These are phyloP conservation scores for Kwoniella dejecticola DNA, from an alignment of 768 basidiomycete species.

Conservation along the genomic window DNA sequence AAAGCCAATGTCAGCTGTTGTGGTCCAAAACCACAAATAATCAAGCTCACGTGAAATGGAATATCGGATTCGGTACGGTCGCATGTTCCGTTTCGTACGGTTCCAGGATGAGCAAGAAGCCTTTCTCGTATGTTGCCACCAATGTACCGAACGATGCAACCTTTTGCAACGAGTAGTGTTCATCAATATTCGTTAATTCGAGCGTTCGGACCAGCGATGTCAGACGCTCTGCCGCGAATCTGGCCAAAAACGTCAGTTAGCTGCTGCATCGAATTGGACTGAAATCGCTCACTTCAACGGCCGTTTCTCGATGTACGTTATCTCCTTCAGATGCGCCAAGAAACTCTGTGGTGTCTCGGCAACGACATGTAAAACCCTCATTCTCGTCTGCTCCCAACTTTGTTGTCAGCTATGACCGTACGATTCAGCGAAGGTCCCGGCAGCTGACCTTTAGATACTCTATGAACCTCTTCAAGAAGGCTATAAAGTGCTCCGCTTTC, in stretches of 20 bases:
- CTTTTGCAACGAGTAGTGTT: slow-evolving; percentile 88
- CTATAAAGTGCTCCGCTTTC: slow-evolving; percentile 98
- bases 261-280: neutral
- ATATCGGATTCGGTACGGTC: slow-evolving; percentile 96
- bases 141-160: slow-evolving; percentile 94
- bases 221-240: slow-evolving; percentile 94
- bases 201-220: slow-evolving; percentile 92
- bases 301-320: slow-evolving; percentile 93
- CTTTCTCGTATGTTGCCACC: slow-evolving; percentile 97
- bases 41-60: slow-evolving; percentile 81
- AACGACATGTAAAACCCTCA: slow-evolving; percentile 98
- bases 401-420: neutral
- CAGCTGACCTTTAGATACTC: slow-evolving; percentile 87
- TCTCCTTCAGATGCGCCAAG: slow-evolving; percentile 95
- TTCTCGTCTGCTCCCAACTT: slow-evolving; percentile 70
- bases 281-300: slow-evolving; percentile 72
- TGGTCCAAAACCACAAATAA: too few relatives aligned
- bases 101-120: slow-evolving; percentile 93
- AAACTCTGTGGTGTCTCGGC: slow-evolving; percentile 97
- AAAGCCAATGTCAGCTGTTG: slow-evolving; percentile 29
- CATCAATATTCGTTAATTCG: slow-evolving; percentile 84
- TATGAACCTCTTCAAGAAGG: slow-evolving; percentile 95
- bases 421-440: too few relatives aligned
- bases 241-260: slow-evolving; percentile 51
- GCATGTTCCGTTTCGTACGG: slow-evolving; percentile 99